A percentile compares a stretch with the other conserved stretches of the same genome.
Evolutionary conservation across 1,284 basidiomycete genomes (phyloP).

Genomic region (Tylopilus microsporus): DNA sequence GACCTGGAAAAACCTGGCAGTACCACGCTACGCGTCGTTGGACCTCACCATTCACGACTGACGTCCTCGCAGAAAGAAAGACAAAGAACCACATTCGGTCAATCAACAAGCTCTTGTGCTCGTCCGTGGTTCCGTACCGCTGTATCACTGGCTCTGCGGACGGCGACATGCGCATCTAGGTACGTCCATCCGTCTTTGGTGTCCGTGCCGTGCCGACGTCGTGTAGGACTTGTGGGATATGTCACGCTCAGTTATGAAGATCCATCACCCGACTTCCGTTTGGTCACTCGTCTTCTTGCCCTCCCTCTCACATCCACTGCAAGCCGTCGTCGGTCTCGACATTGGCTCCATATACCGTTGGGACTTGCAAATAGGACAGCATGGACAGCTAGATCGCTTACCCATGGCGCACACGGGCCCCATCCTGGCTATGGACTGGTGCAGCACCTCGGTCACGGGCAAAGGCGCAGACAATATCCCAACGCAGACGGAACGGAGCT

Average conservation of each 20-base stretch:
- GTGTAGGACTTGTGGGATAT: slow-evolving; percentile 73
- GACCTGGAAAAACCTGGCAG: slow-evolving; percentile 67
- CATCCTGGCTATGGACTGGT: slow-evolving; percentile 78
- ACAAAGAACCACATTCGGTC: slow-evolving; percentile 73
- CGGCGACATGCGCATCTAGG: slow-evolving; percentile 80
- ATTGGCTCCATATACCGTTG: no score
- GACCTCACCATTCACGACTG: slow-evolving; percentile 8
- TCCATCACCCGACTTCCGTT: slow-evolving; percentile 70
- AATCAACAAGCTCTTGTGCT: slow-evolving; percentile 69
- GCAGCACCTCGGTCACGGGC: slow-evolving; percentile 30
- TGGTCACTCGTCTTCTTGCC: slow-evolving; percentile 58
- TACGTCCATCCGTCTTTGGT: slow-evolving; percentile 33
- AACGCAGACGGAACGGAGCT: slow-evolving; percentile 43
- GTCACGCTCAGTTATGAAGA: slow-evolving; percentile 62
- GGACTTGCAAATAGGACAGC: no score
- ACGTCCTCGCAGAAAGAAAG: slow-evolving; percentile 53
- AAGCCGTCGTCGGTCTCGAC: no score
- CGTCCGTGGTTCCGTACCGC: slow-evolving; percentile 57
- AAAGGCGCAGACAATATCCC: slow-evolving; percentile 21
- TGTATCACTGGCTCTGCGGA: slow-evolving; percentile 80
- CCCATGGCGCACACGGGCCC: slow-evolving; percentile 64
- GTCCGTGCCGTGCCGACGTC: neutral
- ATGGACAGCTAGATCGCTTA: no score
- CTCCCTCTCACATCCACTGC: no score
- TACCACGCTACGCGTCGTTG: slow-evolving; percentile 50